Conservation (phyloP, 2,329 filamentous ascomycete genomes). For the Aspergillus fructus region DNA sequence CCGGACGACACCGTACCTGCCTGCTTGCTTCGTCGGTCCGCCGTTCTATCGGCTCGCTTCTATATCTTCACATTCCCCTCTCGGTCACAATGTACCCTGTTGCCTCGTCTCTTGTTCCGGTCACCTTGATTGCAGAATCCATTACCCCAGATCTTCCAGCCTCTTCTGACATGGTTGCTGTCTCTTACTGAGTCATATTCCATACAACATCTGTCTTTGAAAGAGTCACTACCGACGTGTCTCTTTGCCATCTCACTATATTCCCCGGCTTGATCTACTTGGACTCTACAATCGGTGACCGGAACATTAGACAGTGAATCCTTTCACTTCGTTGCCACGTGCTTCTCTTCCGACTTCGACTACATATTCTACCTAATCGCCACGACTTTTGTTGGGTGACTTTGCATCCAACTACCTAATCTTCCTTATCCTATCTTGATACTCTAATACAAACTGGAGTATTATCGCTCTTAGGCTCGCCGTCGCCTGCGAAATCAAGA, state of each 20-base stretch:
- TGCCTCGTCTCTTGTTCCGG: conserved; percentile 35
- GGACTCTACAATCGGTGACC: conserved; percentile 27
- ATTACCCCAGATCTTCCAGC: conserved; percentile 31
- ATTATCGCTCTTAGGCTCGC: conserved; percentile 24
- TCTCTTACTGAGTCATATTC: conserved; percentile 24
- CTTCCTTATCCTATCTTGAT: conserved; percentile 4
- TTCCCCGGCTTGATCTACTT: conserved; percentile 22
- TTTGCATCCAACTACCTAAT: conserved; percentile 1
- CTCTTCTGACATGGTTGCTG: conserved; percentile 26
- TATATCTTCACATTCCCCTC: conserved; percentile 21
- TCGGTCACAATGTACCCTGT: conserved; percentile 42
- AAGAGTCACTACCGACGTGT: conserved; percentile 21
- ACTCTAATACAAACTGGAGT: conserved; percentile 27
- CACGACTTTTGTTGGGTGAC: conserved; percentile 6
- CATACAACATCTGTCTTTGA: conserved; percentile 12
- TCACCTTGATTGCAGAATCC: conserved; percentile 36
- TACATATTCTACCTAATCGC: neutral
- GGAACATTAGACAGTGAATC: conserved; percentile 23
- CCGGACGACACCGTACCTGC: conserved; percentile 23
- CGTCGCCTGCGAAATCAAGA: conserved; percentile 34
- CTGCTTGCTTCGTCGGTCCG: conserved; percentile 34
- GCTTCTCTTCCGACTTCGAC: conserved; percentile 5
- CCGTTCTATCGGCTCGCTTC: conserved; percentile 29
- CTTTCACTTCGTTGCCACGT: conserved; percentile 15
- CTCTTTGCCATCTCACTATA: conserved; percentile 13